phyloP scores from a whole-genome alignment of 2,329 filamentous ascomycete species.

The Ophioceras dolichostomum region DNA sequence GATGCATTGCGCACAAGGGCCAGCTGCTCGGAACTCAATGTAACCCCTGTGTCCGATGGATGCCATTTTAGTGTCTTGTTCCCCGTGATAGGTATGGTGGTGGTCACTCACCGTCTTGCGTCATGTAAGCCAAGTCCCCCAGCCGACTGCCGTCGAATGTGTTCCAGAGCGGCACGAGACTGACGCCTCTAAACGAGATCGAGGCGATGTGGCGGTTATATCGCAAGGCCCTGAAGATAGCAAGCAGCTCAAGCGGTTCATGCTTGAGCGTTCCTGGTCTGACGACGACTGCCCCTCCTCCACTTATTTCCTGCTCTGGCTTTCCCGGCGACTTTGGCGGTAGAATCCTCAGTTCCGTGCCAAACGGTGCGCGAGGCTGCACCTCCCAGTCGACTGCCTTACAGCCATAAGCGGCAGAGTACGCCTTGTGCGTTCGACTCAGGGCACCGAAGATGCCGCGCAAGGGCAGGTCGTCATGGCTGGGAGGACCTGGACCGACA shows the following conservation, averaged over 20 bases:
- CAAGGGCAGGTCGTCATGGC: not conserved
- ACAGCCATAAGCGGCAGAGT: constrained; percentile 37
- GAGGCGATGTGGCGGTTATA: constrained; percentile 49
- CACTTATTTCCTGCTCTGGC: constrained; percentile 1
- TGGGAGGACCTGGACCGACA: too few species aligned
- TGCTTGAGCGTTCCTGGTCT: constrained; percentile 26
- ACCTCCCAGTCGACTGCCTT: constrained; percentile 38
- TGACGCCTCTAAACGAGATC: constrained; percentile 40
- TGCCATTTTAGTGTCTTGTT: too few species aligned
- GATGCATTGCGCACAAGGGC: constrained; percentile 35
- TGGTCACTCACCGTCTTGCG: constrained; percentile 32
- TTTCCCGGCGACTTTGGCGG: constrained; percentile 25
- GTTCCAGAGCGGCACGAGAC: constrained; percentile 29
- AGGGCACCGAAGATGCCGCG: constrained; percentile 31
- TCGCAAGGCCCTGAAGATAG: constrained; percentile 40
- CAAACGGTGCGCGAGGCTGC: constrained; percentile 26
- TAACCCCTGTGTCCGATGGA: too few species aligned
- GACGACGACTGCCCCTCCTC: too few species aligned
- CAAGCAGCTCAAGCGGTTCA: constrained; percentile 38
- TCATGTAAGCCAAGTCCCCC: constrained; percentile 37
- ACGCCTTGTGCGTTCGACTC: constrained; percentile 40
- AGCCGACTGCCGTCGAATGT: constrained; percentile 29
- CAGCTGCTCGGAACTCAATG: constrained; percentile 33
- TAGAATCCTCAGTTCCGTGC: constrained; percentile 42
- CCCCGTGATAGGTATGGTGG: too few species aligned